Base-by-base conservation (phyloP, 2,329 filamentous ascomycete genomes). In the Aphanoascus verrucosus region DNA sequence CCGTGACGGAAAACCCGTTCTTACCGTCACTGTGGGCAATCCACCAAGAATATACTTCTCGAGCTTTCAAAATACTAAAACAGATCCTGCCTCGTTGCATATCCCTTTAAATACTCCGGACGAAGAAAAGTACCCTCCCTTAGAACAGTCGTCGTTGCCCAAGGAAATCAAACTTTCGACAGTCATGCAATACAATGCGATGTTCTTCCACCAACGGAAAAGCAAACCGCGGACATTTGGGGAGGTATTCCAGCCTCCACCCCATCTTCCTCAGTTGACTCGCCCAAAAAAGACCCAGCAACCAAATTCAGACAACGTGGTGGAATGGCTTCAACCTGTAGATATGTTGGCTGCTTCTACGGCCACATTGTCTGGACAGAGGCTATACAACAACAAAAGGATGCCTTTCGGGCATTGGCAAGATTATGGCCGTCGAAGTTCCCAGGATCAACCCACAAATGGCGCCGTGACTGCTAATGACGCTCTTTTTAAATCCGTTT, bases 41-140 rank as follows among this genome's bases (percentile, higher is more conserved):
- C 85, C 85, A 40, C 82, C 84, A 35, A 84, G 83, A 60, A 86
- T 91, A 56, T 74, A 96, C 3, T 96, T 93, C 66, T 94, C 91
- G 3, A 94, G 90, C 67, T 74, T 95, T 48, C 86, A 85, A 59
- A 69, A 7, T 58, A 63, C 5, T 59, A 61, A 50, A 63, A 65
- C 20, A 61, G 61, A 23, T 67, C 72, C n/a, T 35, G 23, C 14
- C 14, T 41, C 19, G 3, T 19, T 17, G 1, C 19, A 14, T 5
- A 19, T n/a, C 31, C 11, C 12, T 12, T 8, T 14, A 12, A 17
- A 11, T 8, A 19, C 19, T 12, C 43, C 69, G 74, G 54, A 65
- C 75, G 23, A 69, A 69, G 17, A 38, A 60, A 73, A 31, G 72
- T 77, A 9, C n/a, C 14, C 12, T 35, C 32, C 23, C 19, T 70